Percentiles rank a stretch among this genome's conserved stretches.
phyloP scores from a whole-genome alignment of 306 rosid species.

The Rosa persica region DNA sequence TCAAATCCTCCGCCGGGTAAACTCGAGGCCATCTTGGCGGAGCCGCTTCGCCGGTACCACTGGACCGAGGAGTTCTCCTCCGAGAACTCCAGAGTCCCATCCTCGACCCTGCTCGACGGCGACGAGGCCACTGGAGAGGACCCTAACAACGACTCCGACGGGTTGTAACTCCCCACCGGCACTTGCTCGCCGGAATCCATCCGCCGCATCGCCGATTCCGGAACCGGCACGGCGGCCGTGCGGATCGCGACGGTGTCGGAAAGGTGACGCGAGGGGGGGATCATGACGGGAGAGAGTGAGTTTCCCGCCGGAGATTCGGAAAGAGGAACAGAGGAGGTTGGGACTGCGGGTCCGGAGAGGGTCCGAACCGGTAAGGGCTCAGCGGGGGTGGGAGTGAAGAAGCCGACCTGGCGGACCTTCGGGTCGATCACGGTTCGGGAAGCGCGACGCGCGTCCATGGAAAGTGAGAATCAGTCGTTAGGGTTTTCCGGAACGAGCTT shows the following conservation, averaged over 20 bases:
- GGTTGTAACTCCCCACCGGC: constrained; percentile 56
- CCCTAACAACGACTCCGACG: constrained; percentile 43
- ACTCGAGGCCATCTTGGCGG: constrained; percentile 43
- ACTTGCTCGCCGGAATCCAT: constrained; percentile 34
- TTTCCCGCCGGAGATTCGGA: constrained; percentile 41
- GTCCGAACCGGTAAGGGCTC: constrained; percentile 41
- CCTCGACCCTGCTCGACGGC: constrained; percentile 41
- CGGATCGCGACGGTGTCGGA: constrained; percentile 39
- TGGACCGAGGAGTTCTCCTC: constrained; percentile 49
- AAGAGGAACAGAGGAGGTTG: constrained; percentile 13
- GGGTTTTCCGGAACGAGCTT: neutral
- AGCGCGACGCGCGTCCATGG: constrained; percentile 66
- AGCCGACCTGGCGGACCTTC: constrained; percentile 72
- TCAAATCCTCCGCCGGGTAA: constrained; percentile 44
- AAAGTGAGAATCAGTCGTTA: constrained; percentile 14
- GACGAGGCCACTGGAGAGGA: constrained; percentile 54
- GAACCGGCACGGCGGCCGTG: constrained; percentile 60
- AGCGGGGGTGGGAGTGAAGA: constrained; percentile 48
- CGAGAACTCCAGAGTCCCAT: constrained; percentile 49
- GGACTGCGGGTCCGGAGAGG: constrained; percentile 40
- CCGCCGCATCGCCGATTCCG: constrained; percentile 50
- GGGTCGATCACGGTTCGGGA: constrained; percentile 58
- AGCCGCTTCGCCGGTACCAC: constrained; percentile 38
- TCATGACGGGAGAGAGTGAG: constrained; percentile 69
- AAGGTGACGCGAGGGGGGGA: constrained; percentile 63